Percentiles rank a stretch among this genome's conserved stretches.
Evolutionary conservation across 371 early-diverging fungal genomes (phyloP).

Genomic region (Mucor racemosus): DNA sequence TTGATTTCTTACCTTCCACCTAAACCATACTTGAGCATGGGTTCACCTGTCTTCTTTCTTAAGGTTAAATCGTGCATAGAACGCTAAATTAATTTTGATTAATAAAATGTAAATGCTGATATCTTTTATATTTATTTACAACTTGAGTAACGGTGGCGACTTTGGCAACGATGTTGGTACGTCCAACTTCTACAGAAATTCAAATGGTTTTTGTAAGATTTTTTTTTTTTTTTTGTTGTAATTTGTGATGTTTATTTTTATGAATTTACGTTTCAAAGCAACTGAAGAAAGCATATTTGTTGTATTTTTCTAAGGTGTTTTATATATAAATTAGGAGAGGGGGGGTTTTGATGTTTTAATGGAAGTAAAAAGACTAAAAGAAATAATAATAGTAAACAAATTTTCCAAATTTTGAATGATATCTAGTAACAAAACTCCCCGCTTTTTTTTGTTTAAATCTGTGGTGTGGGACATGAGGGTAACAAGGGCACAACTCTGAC

Average conservation of each 20-base stretch:
- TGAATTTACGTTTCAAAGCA: conserved; percentile 33
- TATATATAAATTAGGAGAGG: conserved; percentile 11
- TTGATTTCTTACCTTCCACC: conserved; percentile 67
- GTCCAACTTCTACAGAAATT: conserved; percentile 36
- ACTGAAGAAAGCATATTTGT: conserved; percentile 29
- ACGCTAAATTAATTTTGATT: conserved; percentile 45
- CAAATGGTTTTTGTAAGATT: too few relatives aligned
- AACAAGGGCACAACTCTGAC: conserved; percentile 3
- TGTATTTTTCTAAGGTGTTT: background rate
- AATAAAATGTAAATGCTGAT: background rate
- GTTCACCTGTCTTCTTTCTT: conserved; percentile 71
- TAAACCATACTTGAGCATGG: conserved; percentile 68
- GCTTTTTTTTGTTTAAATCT: conserved; percentile 1
- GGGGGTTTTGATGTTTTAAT: conserved; percentile 8
- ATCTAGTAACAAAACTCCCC: conserved; percentile 5
- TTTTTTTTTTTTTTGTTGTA: too few relatives aligned
- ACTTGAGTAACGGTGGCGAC: conserved; percentile 30
- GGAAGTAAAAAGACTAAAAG: background rate
- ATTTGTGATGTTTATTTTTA: background rate
- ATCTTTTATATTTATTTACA: conserved; percentile 24
- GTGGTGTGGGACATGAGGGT: background rate
- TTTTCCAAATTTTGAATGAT: background rate
- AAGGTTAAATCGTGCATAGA: conserved; percentile 70
- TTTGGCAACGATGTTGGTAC: conserved; percentile 31
- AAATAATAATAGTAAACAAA: conserved; percentile 1